Base-by-base conservation (phyloP, 106 monocot species). In the Acorus calamus region DNA sequence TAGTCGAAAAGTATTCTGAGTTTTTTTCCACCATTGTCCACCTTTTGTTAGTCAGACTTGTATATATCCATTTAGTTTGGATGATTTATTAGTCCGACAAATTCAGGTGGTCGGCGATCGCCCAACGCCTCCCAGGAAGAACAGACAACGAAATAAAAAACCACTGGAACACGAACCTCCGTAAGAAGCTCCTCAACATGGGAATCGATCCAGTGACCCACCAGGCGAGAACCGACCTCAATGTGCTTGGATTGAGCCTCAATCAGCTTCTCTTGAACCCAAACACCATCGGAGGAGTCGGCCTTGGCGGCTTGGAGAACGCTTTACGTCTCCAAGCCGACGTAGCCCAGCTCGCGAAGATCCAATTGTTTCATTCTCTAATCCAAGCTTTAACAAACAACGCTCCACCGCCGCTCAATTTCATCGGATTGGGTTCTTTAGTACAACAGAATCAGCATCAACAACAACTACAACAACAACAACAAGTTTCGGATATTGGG, bases 61-160 rank as follows among this genome's bases (percentile, higher is more conserved):
- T 28, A 28, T 28, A 28, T 28, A 28, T 28, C 28, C 1, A 28
- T 28, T 28, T 28, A 28, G 28, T 28, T 28, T 28, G 28, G 28
- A 28, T 28, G 1, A 28, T 28, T 28, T 28, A 28, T 28, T 28
- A 28, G 28, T 28, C 28, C 28, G 28, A 28, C 1, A 28, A 28
- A 28, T 28, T 28, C 50, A 86, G 86, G 48, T 86, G 86, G 86
- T 78, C 86, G 0, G 53, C 76, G 46, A 86, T 86, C 4, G 81
- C 86, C 5, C 61, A 48, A 0, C 47, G 59, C 42, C 56, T 86
- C 2, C 47, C 67, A 0, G 86, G 81, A 45, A 44, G 86, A 8
- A 86, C 86, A 4, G 86, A 86, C 9, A 86, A 86, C 53, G 81
- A 86, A 70, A 86, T 86, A 64, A 86, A 86, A 70, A 86, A 86